Percentiles rank a stretch among this genome's conserved stretches.
These are phyloP conservation scores for Gossypium rotundifolium DNA, from an alignment of 345 rosid genomes.

Conservation along the genomic window DNA sequence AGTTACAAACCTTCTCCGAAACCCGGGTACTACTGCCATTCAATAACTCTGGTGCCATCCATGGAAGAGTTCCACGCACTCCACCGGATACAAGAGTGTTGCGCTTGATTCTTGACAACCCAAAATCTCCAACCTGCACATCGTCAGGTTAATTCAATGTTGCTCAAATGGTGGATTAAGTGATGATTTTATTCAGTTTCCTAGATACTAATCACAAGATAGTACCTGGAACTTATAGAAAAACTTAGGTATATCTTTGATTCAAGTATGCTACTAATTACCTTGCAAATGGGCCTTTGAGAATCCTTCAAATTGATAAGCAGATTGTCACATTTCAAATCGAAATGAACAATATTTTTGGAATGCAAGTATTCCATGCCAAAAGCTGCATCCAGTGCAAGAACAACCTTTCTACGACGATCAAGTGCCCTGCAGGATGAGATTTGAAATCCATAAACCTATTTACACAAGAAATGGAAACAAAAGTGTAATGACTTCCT, in stretches of 20 bases:
- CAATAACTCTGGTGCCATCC: slow-evolving; percentile 96
- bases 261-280: slow-evolving; percentile 13
- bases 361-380: slow-evolving; percentile 95
- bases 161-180: neutral
- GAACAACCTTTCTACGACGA: slow-evolving; percentile 64
- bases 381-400: slow-evolving; percentile 84
- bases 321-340: slow-evolving; percentile 91
- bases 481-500: neutral
- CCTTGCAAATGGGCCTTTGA: slow-evolving; percentile 94
- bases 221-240: neutral
- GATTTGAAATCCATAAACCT: slow-evolving; percentile 16
- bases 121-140: slow-evolving; percentile 87
- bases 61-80: slow-evolving; percentile 92
- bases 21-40: slow-evolving; percentile 73
- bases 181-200: neutral
- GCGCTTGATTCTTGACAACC: slow-evolving; percentile 82
- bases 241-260: neutral
- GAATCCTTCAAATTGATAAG: slow-evolving; percentile 84
- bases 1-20: slow-evolving; percentile 63
- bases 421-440: slow-evolving; percentile 57
- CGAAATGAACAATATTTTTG: slow-evolving; percentile 84
- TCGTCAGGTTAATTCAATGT: neutral
- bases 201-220: neutral
- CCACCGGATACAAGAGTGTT: slow-evolving; percentile 91
- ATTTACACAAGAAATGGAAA: neutral